Evolutionary conservation across 139 green algal genomes (phyloP).

Genomic region (Volvox africanus): DNA sequence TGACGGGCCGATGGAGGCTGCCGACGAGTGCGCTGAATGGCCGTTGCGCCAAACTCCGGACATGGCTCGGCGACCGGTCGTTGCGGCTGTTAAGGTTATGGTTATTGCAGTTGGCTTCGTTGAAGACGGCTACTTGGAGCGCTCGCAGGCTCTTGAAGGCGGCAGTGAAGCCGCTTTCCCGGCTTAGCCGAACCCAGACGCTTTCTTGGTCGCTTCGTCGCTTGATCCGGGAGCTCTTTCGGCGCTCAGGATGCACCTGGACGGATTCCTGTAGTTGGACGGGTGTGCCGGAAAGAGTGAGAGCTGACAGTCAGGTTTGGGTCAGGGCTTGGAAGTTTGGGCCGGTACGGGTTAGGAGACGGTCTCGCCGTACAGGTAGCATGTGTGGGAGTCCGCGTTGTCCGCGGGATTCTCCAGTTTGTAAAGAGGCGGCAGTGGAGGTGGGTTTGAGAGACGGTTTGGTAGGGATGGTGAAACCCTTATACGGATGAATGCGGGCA

Average conservation of each 20-base stretch:
- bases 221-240: background rate
- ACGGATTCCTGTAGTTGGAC: too few species aligned
- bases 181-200: background rate
- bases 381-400: too few species aligned
- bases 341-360: too few species aligned
- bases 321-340: too few species aligned
- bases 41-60: background rate
- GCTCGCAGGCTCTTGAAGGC: background rate
- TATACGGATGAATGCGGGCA: too few species aligned
- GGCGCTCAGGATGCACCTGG: background rate
- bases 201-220: background rate
- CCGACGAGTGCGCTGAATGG: background rate
- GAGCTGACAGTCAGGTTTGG: too few species aligned
- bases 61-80: background rate
- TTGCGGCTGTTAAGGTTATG: background rate
- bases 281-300: too few species aligned
- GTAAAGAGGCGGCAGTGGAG: too few species aligned
- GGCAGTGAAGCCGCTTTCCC: background rate
- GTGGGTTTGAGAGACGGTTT: too few species aligned
- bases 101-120: background rate
- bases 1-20: background rate
- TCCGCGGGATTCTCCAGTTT: too few species aligned
- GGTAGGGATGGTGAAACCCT: too few species aligned
- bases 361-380: too few species aligned
- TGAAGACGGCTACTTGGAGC: background rate